Evolutionary conservation across 352 stramenopile species (phyloP), one percentile per base, ranked within the genome.

Genomic region (Phytophthora pinifolia): DNA sequence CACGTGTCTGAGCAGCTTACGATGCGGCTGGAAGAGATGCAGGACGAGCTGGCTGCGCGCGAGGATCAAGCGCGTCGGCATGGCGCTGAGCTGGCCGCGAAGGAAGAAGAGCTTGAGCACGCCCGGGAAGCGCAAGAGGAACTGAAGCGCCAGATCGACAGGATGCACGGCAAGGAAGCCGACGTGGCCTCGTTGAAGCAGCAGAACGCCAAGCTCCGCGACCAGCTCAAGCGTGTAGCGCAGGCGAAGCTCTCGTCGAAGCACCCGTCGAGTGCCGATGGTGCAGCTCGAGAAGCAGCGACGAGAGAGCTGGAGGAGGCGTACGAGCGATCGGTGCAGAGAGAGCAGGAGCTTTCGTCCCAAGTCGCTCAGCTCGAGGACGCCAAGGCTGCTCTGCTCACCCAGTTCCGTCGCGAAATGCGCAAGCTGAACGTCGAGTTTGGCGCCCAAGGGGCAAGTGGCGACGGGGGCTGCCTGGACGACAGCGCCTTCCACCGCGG

Each of bases 1-100:
- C 63, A 82, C 31, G 45, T 67, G 18, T 76, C 74, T 7, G 54
- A 79, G 22, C 64, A 75, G 39, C 66, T 86, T 44, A 82, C 57
- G 17, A 39, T 65, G n/a, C 76, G 81, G 50, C 50, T 86, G 0
- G 64, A 80, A 46, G 58, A 73, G 17, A 33, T 76, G 25, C 54
- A 76, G 63, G 58, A 73, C 25, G 54, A 73, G 22, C 37, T 78
- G 12, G 49, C 65, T 38, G 39, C 60, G 22, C 71, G 62, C 8
- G 62, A 73, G 15, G 51, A 65, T 4, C 52, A 72, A 6, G 37
- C 59, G 41, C 57, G 67, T n/a, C 54, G 73, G 27, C 67, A 60
- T 9, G 57, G 80, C 29, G 50, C 29, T 17, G 64, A 75, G 22
- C 38, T 85, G n/a, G 35, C 37, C 52, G 37, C 47, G n/a, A 74